phyloP scores from a whole-genome alignment of 208 protist species.

The Angomonas ambiguus region DNA sequence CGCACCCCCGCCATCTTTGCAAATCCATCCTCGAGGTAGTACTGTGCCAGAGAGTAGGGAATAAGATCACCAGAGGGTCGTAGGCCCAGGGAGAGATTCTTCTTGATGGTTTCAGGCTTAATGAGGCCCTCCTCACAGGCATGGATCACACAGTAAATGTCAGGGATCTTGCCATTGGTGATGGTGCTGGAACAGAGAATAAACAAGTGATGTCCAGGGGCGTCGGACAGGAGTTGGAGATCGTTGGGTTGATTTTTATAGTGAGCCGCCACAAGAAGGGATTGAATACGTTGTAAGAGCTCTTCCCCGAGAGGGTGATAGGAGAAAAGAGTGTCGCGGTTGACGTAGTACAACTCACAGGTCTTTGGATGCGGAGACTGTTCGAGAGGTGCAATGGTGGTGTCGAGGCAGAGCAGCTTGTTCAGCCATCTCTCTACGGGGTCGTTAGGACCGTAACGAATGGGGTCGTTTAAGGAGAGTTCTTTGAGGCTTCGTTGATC shows the following conservation, averaged over 20 bases:
- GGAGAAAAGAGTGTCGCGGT: slow-evolving; percentile 99
- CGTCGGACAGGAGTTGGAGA: slow-evolving; percentile 98
- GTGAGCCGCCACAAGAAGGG: slow-evolving; percentile 95
- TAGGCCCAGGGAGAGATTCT: slow-evolving; percentile 84
- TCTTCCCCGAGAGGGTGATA: slow-evolving; percentile 93
- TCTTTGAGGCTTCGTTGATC: slow-evolving; percentile 89
- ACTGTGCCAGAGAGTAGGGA: slow-evolving; percentile 98
- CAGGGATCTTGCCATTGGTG: slow-evolving; percentile 84
- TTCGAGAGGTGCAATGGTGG: slow-evolving; percentile 47
- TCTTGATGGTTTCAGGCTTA: slow-evolving; percentile 78
- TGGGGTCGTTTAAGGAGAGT: slow-evolving; percentile 95
- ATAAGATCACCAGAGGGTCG: slow-evolving; percentile 98
- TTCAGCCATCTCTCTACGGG: slow-evolving; percentile 98
- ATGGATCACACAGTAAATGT: slow-evolving; percentile 98
- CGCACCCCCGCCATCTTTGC: slow-evolving; percentile 94
- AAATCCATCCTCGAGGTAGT: slow-evolving; percentile 95
- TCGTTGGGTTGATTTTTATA: slow-evolving; percentile 99
- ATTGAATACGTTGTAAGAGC: slow-evolving; percentile 95
- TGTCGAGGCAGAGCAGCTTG: slow-evolving; percentile 98
- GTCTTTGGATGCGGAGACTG: slow-evolving; percentile 89
- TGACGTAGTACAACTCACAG: slow-evolving; percentile 98
- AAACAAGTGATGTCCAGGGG: slow-evolving; percentile 98
- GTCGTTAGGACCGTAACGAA: slow-evolving; percentile 96
- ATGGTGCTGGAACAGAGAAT: slow-evolving; percentile 86
- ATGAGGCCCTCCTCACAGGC: slow-evolving; percentile 96